Percentiles rank a stretch among this genome's conserved stretches.
phyloP scores from a whole-genome alignment of 306 rosid genomes.

The Rosa persica region DNA sequence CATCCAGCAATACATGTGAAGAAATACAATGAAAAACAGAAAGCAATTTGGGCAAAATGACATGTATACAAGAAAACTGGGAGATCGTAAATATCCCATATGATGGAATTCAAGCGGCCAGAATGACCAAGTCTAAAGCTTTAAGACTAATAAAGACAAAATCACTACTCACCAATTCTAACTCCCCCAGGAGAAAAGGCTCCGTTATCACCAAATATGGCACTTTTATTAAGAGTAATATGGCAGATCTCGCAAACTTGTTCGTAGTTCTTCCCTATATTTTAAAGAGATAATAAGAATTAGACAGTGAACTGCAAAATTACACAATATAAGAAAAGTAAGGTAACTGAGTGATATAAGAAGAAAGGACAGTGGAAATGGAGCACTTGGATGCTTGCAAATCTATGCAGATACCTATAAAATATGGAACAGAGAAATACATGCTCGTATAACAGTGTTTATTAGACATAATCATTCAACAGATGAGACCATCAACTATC shows the following conservation, averaged over 20 bases:
- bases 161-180: slow-evolving; percentile 65
- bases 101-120: slow-evolving; percentile 4
- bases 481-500: neutral
- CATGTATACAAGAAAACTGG: neutral
- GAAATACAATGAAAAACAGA: neutral
- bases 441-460: neutral
- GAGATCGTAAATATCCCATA: neutral
- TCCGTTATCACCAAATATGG: slow-evolving; percentile 66
- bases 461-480: neutral
- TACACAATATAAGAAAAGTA: neutral
- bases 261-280: slow-evolving; percentile 68
- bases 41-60: neutral
- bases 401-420: neutral
- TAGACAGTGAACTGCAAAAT: neutral
- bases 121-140: neutral
- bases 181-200: slow-evolving; percentile 73
- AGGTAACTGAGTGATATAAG: neutral
- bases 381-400: neutral
- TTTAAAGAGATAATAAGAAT: neutral
- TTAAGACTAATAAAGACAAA: neutral
- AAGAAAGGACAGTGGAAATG: neutral
- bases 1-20: neutral
- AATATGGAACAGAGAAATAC: neutral
- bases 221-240: slow-evolving; percentile 71
- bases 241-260: slow-evolving; percentile 80